Conservation (phyloP, 176 grass and related monocot species). For the Bolboschoenus planiculmis region DNA sequence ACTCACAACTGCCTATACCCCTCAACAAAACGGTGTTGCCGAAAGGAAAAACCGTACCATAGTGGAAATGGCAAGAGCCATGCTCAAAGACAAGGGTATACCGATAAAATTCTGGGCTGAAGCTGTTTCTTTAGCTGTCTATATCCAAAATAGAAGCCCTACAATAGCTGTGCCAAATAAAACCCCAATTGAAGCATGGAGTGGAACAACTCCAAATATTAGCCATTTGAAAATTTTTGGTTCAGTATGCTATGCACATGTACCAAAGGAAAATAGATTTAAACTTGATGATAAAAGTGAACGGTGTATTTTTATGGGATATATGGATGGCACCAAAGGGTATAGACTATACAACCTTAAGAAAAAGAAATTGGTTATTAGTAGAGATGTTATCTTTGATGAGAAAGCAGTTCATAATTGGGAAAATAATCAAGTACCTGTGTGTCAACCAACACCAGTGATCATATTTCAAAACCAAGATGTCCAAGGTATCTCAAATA, state of each 20-base stretch:
- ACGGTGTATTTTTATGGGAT: too few species aligned
- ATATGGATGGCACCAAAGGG: not conserved
- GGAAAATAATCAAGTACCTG: too few species aligned
- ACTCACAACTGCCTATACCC: not conserved
- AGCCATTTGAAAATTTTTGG: not conserved
- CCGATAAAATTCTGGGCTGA: slow-evolving; percentile 9
- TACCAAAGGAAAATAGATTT: too few species aligned
- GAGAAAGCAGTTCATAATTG: too few species aligned
- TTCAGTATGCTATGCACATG: not conserved
- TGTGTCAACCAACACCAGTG: too few species aligned
- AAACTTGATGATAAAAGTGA: too few species aligned
- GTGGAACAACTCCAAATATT: not conserved
- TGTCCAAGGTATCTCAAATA: too few species aligned
- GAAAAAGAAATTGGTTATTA: not conserved
- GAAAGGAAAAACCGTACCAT: not conserved
- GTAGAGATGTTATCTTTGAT: not conserved
- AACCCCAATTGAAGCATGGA: slow-evolving; percentile 10
- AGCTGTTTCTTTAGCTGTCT: not conserved
- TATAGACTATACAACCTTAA: not conserved
- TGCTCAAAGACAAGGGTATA: slow-evolving; percentile 1
- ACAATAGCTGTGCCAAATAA: not conserved
- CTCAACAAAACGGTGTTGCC: not conserved
- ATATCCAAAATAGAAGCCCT: not conserved
- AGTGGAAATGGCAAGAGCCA: not conserved
- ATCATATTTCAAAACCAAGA: too few species aligned